Evolutionary conservation across 139 green algal genomes (phyloP).

Genomic region (Pseudopediastrum boryanum): DNA sequence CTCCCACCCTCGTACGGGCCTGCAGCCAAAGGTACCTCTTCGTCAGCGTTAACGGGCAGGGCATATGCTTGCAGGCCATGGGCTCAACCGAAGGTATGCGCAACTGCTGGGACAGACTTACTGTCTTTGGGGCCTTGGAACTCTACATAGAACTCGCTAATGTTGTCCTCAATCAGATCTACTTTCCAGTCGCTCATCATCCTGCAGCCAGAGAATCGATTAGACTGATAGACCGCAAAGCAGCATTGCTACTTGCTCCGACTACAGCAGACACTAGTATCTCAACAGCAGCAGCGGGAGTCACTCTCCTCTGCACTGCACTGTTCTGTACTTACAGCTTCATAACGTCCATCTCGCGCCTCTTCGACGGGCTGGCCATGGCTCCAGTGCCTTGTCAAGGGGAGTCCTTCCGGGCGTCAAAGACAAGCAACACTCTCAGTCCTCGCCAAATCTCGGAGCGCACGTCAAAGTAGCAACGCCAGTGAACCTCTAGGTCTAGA

Average conservation of each 20-base stretch:
- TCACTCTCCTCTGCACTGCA: background rate
- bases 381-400: background rate
- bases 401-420: too few relatives aligned
- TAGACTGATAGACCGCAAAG: too few relatives aligned
- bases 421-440: too few relatives aligned
- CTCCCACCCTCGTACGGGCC: slow-evolving; percentile 93
- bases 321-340: slow-evolving; percentile 76
- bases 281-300: background rate
- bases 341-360: slow-evolving; percentile 91
- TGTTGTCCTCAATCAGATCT: slow-evolving; percentile 94
- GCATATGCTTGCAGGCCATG: background rate
- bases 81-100: background rate
- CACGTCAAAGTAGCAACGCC: too few relatives aligned
- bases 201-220: slow-evolving; percentile 42
- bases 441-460: too few relatives aligned
- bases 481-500: too few relatives aligned
- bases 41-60: too few relatives aligned
- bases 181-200: slow-evolving; percentile 99
- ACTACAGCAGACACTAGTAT: too few relatives aligned
- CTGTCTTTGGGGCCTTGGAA: slow-evolving; percentile 88
- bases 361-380: slow-evolving; percentile 51
- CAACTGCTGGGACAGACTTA: slow-evolving; percentile 40
- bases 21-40: slow-evolving; percentile 36
- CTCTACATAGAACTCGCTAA: slow-evolving; percentile 92
- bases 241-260: too few relatives aligned